Evolutionary conservation across 805 yeast genomes (phyloP), one percentile per base, ranked within the genome.

Genomic region (Lachancea quebecensis): DNA sequence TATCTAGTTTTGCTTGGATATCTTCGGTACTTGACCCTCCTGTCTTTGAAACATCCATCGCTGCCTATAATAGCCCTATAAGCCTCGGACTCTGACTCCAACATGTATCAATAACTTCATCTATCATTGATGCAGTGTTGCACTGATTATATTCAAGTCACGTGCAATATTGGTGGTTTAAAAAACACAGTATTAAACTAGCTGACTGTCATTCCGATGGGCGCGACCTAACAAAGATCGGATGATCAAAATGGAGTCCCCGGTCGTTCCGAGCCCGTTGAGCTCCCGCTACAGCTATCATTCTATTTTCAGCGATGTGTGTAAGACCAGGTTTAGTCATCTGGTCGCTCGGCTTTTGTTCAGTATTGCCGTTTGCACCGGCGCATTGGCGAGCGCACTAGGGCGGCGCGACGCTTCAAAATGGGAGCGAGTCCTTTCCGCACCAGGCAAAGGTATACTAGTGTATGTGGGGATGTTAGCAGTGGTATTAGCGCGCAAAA

Each of bases 321-420:
- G 73, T 46, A 61, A 67, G 35, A 58, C 68, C 1, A 57, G 75
- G 33, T 70, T 71, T 41, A 67, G 65, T 35, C 69, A 66, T 49
- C 56, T 70, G 27, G 65, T 58, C 18, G 55, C 68, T 1, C 61
- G 71, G 30, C 57, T 69, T 42, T 53, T 69, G 9, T 50, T 60
- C 30, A 61, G 63, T 9, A 44, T 57, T 3, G 50, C 69, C 0
- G 49, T 68, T 51, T 38, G 55, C 0, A 50, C 65, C 15, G 52
- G 64, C 1, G 16, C 66, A 2, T 10, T 60, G 1, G 35, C 62
- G 8, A 54, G 65, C 1, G 12, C 54, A 7, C 9, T 58, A 3
- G 52, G 62, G 2, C 51, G 57, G 2, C 47, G 52, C 17, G 25
- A 47, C 27, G 38, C 45, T 3, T 50, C 64, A 2, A 53, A 61